Evolutionary conservation across 768 basidiomycete species (phyloP), one percentile per base, ranked within the genome.

Genomic region (Naganishia onofrii): DNA sequence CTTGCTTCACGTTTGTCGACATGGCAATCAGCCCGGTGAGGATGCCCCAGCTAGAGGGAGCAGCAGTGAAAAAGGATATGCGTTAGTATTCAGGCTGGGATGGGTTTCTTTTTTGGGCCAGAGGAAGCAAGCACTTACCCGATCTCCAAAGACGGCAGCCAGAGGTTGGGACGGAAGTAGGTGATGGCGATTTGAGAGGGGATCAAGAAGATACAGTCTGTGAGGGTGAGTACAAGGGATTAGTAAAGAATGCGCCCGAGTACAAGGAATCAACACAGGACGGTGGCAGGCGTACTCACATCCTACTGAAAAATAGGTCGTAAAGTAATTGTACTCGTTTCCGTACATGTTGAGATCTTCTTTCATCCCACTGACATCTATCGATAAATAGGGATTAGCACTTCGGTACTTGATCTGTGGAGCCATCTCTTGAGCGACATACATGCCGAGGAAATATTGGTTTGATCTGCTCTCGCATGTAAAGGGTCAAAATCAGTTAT

Each of bases 241-340:
- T n/a, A 51, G 48, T n/a, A 23, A 51, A 26, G 1, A 23, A n/a
- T 51, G 48, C 48, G 23, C 2, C 23, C 3, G 38, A n/a, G 60
- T n/a, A n/a, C 7, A 17, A 17, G 12, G 42, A 38, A 6, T n/a
- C 34, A 12, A 38, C 21, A 63, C 42, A 23, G 6, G 29, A 10
- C 8, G 12, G 34, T 19, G 23, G n/a, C 9, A 1, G 23, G 12
- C 34, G 34, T 4, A 60, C 60, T 63, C 17, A 46, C 60, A 63
- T 13, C 60, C 60, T 23, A 63, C 34, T 7, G 60, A 63, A 17
- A 63, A 46, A 26, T 63, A 63, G 10, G 60, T 63, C 12, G 75
- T 75, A 67, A 76, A 76, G 71, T 69, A 79, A 71, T 79, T 79
- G 57, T 72, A 70, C 51, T 79, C 76, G 66, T 79, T 78, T 10